Percentiles rank a stretch among this genome's conserved stretches.
Conservation (phyloP, 2,329 filamentous ascomycete species). For the Cytospora chrysosperma region DNA sequence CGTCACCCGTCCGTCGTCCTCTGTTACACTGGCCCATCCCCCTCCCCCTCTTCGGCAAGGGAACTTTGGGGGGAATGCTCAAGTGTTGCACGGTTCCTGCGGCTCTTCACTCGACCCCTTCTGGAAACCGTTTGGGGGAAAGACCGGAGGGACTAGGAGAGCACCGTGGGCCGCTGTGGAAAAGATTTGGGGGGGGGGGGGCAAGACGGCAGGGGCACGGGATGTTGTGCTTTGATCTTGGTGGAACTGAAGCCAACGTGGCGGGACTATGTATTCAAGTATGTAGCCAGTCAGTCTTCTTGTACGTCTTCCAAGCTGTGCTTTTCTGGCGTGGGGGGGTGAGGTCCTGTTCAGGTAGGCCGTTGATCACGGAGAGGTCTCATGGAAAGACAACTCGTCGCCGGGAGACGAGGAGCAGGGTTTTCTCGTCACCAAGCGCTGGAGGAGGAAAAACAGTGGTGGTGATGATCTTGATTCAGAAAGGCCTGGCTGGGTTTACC, state of each 20-base stretch:
- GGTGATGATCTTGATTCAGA: no score
- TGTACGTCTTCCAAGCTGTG: not conserved
- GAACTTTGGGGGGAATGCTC: not conserved
- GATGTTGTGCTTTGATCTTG: not conserved
- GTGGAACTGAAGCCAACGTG: not conserved
- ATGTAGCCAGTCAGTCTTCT: not conserved
- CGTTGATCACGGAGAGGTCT: no score
- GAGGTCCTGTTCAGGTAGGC: not conserved
- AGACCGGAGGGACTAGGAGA: not conserved
- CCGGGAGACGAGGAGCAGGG: no score
- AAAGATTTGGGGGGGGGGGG: not conserved
- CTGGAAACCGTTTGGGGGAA: not conserved
- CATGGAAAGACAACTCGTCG: conserved; percentile 31
- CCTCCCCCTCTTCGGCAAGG: not conserved
- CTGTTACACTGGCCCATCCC: not conserved
- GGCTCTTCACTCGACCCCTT: not conserved
- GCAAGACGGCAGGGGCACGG: not conserved
- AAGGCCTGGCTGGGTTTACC: conserved; percentile 26
- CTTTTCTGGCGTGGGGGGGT: not conserved
- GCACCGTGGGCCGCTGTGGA: no score
- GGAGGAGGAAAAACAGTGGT: conserved; percentile 40
- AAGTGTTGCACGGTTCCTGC: conserved; percentile 11
- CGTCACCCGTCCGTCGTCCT: not conserved
- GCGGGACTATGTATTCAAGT: no score
- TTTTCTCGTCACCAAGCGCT: no score